phyloP scores from a whole-genome alignment of 805 yeast genomes.

The Teunomyces atbi region DNA sequence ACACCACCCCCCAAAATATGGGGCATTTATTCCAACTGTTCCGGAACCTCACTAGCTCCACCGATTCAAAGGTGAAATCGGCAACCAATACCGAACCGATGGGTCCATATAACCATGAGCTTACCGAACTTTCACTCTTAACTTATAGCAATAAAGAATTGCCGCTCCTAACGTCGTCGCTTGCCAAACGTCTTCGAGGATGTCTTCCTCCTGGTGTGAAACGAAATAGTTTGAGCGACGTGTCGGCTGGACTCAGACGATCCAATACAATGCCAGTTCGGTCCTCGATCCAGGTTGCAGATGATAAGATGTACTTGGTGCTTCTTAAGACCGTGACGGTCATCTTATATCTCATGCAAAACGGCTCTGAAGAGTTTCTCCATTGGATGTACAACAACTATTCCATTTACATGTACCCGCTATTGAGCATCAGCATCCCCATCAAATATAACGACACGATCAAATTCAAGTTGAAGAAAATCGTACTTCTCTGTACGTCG shows the following conservation, averaged over 20 bases:
- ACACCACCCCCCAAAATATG: not conserved
- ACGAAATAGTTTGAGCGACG: not conserved
- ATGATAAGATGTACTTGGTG: slow-evolving; percentile 5
- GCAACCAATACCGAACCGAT: slow-evolving; percentile 54
- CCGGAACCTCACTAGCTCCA: slow-evolving; percentile 11
- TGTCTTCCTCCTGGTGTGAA: not conserved
- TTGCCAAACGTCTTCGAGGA: slow-evolving; percentile 38
- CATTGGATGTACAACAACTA: slow-evolving; percentile 36
- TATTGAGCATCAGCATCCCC: slow-evolving; percentile 12
- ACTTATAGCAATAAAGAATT: slow-evolving; percentile 42
- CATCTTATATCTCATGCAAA: slow-evolving; percentile 48
- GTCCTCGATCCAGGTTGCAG: not conserved
- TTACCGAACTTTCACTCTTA: slow-evolving; percentile 49
- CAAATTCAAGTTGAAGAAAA: slow-evolving; percentile 34
- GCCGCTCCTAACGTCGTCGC: slow-evolving; percentile 35
- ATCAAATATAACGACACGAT: slow-evolving; percentile 28
- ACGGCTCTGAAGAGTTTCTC: slow-evolving; percentile 52
- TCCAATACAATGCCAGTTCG: not conserved
- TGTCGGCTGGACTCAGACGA: not conserved
- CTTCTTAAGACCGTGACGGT: slow-evolving; percentile 53
- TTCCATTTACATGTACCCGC: slow-evolving; percentile 15
- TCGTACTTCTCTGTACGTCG: slow-evolving; percentile 29
- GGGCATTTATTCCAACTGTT: slow-evolving; percentile 6
- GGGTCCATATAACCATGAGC: slow-evolving; percentile 57
- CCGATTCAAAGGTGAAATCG: slow-evolving; percentile 16